Base-by-base conservation (phyloP, 2,329 filamentous ascomycete species). In the Hymenoscyphus linearis region DNA sequence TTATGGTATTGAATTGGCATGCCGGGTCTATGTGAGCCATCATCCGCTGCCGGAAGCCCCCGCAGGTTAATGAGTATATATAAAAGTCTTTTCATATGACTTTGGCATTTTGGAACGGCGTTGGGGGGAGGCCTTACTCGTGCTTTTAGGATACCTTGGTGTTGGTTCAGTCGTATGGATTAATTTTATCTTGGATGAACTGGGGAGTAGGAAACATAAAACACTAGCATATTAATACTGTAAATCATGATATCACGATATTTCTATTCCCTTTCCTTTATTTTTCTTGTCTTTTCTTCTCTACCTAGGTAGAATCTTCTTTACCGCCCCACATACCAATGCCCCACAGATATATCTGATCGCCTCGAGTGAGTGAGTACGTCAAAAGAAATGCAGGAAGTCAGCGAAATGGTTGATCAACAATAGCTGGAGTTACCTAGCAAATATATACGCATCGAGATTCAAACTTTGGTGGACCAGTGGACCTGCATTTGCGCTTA, bases 1-100 rank as follows among this genome's bases (percentile, higher is more conserved):
- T 72, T 4, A 60, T 72, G 57, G 66, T 69, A 22, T 31, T 71
- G 36, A 68, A 70, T 61, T 72, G 68, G 70, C 63, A 53, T 52
- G 55, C 50, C 34, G 59, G 58, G 5, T 25, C 57, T 12, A 34
- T 44, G 31, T 37, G 9, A 54, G 18, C n/a, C 59, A 26, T 10
- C 13, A 27, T 25, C 40, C 12, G 4, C 40, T 3, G 25, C 22
- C 44, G 37, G 50, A 31, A 55, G 22, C 54, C 14, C 14, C 3
- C 22, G 4, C 37, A 27, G 4, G 18, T 5, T 31, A 9, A 50
- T 3, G 9, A 50, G 10, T 18, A 50, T 22, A 13, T 50, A 50
- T 50, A 25, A 50, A 50, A 50, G 18, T 22, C 3, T 9, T 34
- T 18, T 16, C 16, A 55, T 18, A 35, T 35, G 34, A 16, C 18